Evolutionary conservation across 2,329 filamentous ascomycete species (phyloP).

Genomic region (Ascocoryne sarcoides): DNA sequence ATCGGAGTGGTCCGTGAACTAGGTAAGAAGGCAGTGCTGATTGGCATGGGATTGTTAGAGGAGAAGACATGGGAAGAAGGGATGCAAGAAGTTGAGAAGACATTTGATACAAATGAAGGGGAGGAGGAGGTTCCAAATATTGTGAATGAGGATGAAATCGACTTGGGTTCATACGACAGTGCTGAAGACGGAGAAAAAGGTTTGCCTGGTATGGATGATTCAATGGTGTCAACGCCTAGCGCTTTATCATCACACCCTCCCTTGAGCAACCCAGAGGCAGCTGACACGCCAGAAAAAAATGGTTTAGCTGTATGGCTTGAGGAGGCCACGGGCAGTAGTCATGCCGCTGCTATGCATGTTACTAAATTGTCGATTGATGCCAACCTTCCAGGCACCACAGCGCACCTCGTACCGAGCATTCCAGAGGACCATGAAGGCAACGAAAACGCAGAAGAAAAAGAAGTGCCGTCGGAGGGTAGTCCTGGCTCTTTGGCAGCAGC

Average conservation of each 20-base stretch:
- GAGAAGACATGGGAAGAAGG: constrained; percentile 32
- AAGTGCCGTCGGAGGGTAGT: not conserved
- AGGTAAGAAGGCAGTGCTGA: constrained; percentile 62
- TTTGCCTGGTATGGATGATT: not conserved
- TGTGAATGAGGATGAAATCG: constrained; percentile 13
- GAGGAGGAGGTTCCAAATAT: constrained; percentile 14
- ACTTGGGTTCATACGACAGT: constrained; percentile 4
- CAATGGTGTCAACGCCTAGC: not conserved
- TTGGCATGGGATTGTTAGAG: constrained; percentile 30
- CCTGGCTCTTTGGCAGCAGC: constrained; percentile 27
- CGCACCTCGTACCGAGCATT: not conserved
- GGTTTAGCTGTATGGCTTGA: not conserved
- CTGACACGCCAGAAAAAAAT: not conserved
- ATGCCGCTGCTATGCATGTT: too few relatives aligned
- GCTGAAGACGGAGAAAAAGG: constrained; percentile 1
- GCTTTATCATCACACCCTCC: not conserved
- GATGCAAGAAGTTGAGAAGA: constrained; percentile 39
- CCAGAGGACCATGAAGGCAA: not conserved
- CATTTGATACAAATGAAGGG: constrained; percentile 29
- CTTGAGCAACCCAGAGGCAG: not conserved
- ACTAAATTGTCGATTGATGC: too few relatives aligned
- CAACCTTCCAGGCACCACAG: too few relatives aligned
- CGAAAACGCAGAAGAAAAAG: not conserved
- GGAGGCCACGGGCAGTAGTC: too few relatives aligned
- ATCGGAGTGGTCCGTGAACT: constrained; percentile 70